These are phyloP conservation scores for Blastocystis sp. DNA, from an alignment of 352 stramenopile genomes.

Conservation along the genomic window DNA sequence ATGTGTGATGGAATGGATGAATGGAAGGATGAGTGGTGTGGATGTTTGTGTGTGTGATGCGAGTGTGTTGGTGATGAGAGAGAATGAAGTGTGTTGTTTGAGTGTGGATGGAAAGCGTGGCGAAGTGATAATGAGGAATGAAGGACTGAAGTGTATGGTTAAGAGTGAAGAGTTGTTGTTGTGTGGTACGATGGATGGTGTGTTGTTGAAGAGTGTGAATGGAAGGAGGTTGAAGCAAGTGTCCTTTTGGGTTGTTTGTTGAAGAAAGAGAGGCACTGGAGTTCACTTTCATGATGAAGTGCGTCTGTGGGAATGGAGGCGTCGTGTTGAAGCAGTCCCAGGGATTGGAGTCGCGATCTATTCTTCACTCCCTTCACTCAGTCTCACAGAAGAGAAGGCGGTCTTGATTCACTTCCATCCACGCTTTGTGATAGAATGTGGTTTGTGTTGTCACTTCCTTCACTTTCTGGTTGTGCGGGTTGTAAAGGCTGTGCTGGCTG, in stretches of 20 bases:
- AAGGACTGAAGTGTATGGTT: background rate
- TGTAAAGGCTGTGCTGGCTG: background rate
- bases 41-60: background rate
- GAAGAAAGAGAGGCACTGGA: constrained; percentile 1
- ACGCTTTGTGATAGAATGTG: constrained; percentile 10
- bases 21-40: background rate
- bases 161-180: background rate
- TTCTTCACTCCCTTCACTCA: background rate
- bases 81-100: background rate
- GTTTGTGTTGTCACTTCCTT: background rate
- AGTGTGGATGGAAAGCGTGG: background rate
- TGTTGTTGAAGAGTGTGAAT: background rate
- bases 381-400: background rate
- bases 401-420: background rate
- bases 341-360: constrained; percentile 5
- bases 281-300: constrained; percentile 7
- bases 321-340: background rate
- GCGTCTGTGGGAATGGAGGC: background rate
- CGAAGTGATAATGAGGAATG: too few species aligned
- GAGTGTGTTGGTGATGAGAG: background rate
- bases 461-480: background rate
- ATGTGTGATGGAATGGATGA: background rate
- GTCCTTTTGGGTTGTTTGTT: background rate
- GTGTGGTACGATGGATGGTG: background rate
- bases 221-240: background rate